Base-by-base conservation (phyloP, 805 yeast species). In the Pichia sporocuriosa region DNA sequence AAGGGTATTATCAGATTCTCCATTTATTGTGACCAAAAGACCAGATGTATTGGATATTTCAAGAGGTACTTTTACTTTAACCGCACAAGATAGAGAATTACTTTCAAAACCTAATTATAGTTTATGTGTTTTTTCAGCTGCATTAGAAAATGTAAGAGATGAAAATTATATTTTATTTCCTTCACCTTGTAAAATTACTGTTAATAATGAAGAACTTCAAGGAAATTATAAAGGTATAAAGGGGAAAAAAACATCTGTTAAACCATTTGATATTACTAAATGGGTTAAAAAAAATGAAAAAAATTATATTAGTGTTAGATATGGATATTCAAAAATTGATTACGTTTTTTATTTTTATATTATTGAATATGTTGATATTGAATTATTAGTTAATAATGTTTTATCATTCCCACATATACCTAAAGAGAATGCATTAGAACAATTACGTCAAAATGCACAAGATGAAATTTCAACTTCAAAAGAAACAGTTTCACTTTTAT, bases 261-360 rank as follows among this genome's bases (percentile, higher is more conserved):
- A 76, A 46, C 96, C 97, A 0, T 88, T 86, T 0, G 84, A 89
- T 57, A 50, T 90, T 32, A 83, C 95, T 0, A 67, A 68, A 3
- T 64, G 66, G 32, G 36, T 74, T n/a, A 46, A 57, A 20, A 33
- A 48, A 19, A 25, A 35, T 19, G 49, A 31, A 1, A 38, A 31
- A 16, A 81, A 78, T 53, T 53, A 56, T 8, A 55, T 82, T 27
- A 74, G 72, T 43, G 55, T 81, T 22, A 68, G 71, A 2, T 84
- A 81, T 54, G 80, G 81, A 0, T 78, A 73, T 53, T 66, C 68
- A 17, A 62, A 63, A 11, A 13, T 10, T 5, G 70, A 73, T 41
- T 79, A 59, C 53, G 57, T 76, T 31, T 53, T 80, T 8, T 78
- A 71, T 47, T 62, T 81, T 12, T 83, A 78, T 54, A 60, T 85